Conservation (phyloP, 1,284 basidiomycete species). For the Irpex rosettiformis region DNA sequence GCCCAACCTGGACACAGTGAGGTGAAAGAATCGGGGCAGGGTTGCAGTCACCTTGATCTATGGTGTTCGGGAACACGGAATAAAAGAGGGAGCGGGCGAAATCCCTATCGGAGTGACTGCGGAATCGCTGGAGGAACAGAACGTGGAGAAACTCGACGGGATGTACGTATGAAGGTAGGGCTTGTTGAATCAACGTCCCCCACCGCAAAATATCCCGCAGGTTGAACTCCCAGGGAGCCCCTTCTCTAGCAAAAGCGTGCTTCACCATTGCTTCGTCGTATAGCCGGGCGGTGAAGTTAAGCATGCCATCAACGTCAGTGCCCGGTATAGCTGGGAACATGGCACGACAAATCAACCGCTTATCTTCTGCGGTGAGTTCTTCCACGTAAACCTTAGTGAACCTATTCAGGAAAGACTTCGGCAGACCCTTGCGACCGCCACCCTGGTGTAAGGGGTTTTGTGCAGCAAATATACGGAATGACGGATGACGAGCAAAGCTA, state of each 20-base stretch:
- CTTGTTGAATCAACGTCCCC: conserved; percentile 58
- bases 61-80: conserved; percentile 47
- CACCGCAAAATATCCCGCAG: conserved; percentile 94
- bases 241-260: conserved; percentile 76
- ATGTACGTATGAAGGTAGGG: conserved; percentile 35
- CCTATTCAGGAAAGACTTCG: conserved; percentile 96
- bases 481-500: conserved; percentile 84
- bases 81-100: conserved; percentile 64
- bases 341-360: conserved; percentile 76
- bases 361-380: conserved; percentile 79
- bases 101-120: conserved; percentile 63
- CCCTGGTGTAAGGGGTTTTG: conserved; percentile 98
- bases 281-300: conserved; percentile 77
- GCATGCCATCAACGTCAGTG: conserved; percentile 70
- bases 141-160: conserved; percentile 66
- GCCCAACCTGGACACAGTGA: conserved; percentile 65
- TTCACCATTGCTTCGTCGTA: conserved; percentile 69
- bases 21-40: conserved; percentile 57
- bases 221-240: conserved; percentile 99
- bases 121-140: conserved; percentile 87
- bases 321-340: conserved; percentile 66
- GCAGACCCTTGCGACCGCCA: conserved; percentile 95
- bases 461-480: conserved; percentile 96
- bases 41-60: conserved; percentile 27
- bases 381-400: conserved; percentile 97